A percentile compares a stretch with the other conserved stretches of the same genome.
phyloP scores from a whole-genome alignment of 2,329 filamentous ascomycete species.

The Sordariomycetes sp. region DNA sequence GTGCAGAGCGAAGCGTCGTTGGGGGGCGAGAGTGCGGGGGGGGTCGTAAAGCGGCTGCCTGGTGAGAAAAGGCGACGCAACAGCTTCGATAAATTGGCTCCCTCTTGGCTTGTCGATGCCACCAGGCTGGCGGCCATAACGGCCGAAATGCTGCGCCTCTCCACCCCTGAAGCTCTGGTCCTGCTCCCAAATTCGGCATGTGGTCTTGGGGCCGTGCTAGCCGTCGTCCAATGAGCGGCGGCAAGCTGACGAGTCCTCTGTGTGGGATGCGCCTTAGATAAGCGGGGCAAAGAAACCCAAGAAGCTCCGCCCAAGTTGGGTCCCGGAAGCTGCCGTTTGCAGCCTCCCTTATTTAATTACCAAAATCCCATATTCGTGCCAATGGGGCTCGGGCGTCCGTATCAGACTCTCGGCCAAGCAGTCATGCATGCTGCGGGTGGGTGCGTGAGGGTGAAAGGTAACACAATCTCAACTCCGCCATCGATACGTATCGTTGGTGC shows the following conservation, averaged over 20 bases:
- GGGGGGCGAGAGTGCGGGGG: background rate
- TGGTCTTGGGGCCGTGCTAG: background rate
- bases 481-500: no score
- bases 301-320: no score
- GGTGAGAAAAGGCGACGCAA: background rate
- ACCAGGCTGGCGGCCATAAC: background rate
- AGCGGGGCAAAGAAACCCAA: background rate
- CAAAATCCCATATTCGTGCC: no score
- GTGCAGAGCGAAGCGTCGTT: background rate
- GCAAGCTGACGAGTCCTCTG: slow-evolving; percentile 2
- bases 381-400: no score
- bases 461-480: no score
- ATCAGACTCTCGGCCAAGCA: no score
- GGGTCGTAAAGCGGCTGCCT: background rate
- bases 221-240: background rate
- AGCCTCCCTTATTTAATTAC: no score
- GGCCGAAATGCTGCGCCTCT: background rate
- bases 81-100: background rate
- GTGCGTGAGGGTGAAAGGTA: no score
- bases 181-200: no score
- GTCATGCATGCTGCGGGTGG: no score
- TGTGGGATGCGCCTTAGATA: background rate
- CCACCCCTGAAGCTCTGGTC: background rate
- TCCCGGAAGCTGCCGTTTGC: no score
- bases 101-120: background rate